Evolutionary conservation across 208 protist species (phyloP).

Genomic region (Trypanosoma conorhini): DNA sequence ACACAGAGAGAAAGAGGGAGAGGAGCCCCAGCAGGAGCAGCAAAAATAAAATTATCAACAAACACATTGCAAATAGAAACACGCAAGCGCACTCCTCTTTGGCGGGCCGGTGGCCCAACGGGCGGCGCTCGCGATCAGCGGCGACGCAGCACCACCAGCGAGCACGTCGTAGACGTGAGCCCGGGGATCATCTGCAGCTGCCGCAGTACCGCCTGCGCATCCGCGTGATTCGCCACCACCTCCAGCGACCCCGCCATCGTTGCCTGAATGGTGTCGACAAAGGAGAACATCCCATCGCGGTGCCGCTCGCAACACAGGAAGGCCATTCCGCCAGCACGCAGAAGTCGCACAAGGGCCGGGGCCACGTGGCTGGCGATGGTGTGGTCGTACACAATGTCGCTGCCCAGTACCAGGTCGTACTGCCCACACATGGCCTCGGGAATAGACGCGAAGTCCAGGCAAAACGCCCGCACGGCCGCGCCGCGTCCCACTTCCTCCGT

Average conservation of each 20-base stretch:
- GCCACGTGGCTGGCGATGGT: conserved; percentile 41
- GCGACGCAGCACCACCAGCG: conserved; percentile 34
- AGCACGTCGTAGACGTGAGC: conserved; percentile 37
- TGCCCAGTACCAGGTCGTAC: conserved; percentile 52
- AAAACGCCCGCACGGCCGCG: conserved; percentile 22
- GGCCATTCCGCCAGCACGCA: conserved; percentile 44
- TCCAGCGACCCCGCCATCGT: conserved; percentile 29
- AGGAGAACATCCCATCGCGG: conserved; percentile 52
- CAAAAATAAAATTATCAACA: not conserved
- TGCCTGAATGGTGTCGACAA: conserved; percentile 27
- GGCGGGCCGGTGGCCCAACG: no score
- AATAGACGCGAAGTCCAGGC: conserved; percentile 43
- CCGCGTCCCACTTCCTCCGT: not conserved
- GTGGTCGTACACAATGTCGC: conserved; percentile 67
- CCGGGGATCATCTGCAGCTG: conserved; percentile 28
- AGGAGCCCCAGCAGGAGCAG: not conserved
- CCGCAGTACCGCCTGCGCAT: conserved; percentile 34
- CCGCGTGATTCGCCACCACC: conserved; percentile 24
- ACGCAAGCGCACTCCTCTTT: not conserved
- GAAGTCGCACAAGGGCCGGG: conserved; percentile 37
- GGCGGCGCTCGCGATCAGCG: not conserved
- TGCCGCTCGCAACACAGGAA: conserved; percentile 65
- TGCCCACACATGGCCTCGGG: conserved; percentile 18
- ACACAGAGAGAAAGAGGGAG: not conserved
- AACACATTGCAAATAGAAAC: not conserved